Evolutionary conservation across 805 yeast genomes (phyloP).

Genomic region (Alloascoidea hylecoeti): DNA sequence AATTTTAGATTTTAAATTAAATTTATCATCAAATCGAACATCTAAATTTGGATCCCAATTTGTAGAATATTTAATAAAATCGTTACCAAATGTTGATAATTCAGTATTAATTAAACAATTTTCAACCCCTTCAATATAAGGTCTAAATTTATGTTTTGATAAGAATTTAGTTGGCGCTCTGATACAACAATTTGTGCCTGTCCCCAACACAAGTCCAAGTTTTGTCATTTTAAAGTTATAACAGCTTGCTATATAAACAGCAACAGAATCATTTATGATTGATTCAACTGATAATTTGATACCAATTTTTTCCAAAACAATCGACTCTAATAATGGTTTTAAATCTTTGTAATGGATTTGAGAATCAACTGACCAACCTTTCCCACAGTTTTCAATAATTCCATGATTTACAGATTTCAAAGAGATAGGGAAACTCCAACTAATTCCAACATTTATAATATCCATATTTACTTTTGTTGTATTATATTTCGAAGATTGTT

Average conservation of each 20-base stretch:
- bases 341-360: not conserved
- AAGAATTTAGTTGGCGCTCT: not conserved
- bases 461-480: not conserved
- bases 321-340: not conserved
- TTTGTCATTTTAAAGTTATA: not conserved
- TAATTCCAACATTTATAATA: not conserved
- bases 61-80: not conserved
- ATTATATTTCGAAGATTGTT: not conserved
- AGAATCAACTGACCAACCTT: not conserved
- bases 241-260: not conserved
- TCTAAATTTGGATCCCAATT: not conserved
- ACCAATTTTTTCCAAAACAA: not conserved
- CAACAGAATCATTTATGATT: not conserved
- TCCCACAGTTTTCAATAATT: not conserved
- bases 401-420: not conserved
- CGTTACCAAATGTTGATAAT: not conserved
- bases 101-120: not conserved
- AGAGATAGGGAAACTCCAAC: not conserved
- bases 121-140: not conserved
- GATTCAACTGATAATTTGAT: not conserved
- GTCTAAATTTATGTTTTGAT: not conserved
- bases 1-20: not conserved
- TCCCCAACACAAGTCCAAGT: not conserved
- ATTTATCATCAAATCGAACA: not conserved
- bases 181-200: slow-evolving; percentile 1